These are phyloP conservation scores for Aureobasidium sp. DNA, from an alignment of 2,329 filamentous ascomycete genomes.

Conservation along the genomic window DNA sequence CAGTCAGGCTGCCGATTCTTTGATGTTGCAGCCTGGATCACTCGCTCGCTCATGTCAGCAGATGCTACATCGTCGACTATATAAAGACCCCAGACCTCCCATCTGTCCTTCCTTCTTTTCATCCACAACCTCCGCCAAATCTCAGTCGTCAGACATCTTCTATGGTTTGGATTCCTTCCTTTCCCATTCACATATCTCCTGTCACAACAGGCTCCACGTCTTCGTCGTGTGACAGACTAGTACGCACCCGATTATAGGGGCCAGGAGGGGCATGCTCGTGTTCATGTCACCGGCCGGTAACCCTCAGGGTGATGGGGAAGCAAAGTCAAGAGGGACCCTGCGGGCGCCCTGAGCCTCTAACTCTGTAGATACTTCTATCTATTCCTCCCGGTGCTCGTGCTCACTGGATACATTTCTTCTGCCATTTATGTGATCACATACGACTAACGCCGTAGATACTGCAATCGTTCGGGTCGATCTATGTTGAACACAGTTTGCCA, in stretches of 20 bases:
- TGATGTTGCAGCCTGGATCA: background rate
- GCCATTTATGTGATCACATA: background rate
- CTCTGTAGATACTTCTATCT: background rate
- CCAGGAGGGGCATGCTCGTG: background rate
- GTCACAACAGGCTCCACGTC: background rate
- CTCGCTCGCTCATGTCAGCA: background rate
- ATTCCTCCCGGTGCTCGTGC: background rate
- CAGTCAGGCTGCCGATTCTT: background rate
- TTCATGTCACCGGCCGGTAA: background rate
- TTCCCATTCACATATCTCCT: background rate
- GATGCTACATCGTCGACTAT: background rate
- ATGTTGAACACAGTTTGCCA: background rate
- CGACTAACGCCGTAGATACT: background rate
- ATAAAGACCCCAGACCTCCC: background rate
- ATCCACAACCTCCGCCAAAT: background rate
- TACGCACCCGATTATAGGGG: background rate
- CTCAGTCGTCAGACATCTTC: background rate
- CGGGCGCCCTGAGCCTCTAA: background rate
- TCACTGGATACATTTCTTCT: background rate
- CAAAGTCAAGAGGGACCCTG: background rate
- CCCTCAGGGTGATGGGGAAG: background rate
- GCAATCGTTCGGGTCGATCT: background rate
- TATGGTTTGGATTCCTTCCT: background rate
- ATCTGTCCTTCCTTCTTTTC: background rate
- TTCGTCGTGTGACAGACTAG: background rate